A percentile compares a stretch with the other conserved stretches of the same genome.
Conservation (phyloP, 257 asterid species). For the Datura wrightii region DNA sequence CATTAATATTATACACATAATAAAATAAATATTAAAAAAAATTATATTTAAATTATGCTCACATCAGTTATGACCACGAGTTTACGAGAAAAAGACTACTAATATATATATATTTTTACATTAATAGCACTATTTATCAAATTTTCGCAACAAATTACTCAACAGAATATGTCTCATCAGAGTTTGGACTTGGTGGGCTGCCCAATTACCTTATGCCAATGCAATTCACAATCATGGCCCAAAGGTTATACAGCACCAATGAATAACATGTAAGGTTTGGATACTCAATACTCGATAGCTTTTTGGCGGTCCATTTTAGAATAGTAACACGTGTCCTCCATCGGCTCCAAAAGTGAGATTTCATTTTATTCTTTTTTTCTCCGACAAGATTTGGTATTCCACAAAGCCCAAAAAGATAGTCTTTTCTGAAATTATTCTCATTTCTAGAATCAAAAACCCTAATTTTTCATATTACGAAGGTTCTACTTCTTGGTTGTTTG, state of each 20-base stretch:
- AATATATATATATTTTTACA: no score
- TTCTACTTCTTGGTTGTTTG: background rate
- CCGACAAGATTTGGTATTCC: background rate
- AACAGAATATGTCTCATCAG: background rate
- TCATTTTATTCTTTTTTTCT: background rate
- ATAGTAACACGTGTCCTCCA: background rate
- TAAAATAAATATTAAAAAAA: no score
- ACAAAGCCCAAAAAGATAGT: background rate
- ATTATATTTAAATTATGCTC: no score
- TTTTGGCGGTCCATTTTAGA: no score
- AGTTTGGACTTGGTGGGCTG: slow-evolving; percentile 10
- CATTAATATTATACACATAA: no score
- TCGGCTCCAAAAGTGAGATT: background rate
- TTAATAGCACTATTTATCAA: no score
- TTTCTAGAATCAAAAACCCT: background rate
- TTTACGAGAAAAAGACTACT: no score
- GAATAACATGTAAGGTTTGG: background rate
- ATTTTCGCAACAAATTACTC: background rate
- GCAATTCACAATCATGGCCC: background rate
- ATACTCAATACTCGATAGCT: no score
- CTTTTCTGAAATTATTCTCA: background rate
- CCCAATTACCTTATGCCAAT: background rate
- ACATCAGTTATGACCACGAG: no score
- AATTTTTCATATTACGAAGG: background rate
- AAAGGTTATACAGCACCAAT: background rate